A percentile compares a stretch with the other conserved stretches of the same genome.
These are phyloP conservation scores for Diaporthe humulicola DNA, from an alignment of 2,329 filamentous ascomycete species.

Conservation along the genomic window DNA sequence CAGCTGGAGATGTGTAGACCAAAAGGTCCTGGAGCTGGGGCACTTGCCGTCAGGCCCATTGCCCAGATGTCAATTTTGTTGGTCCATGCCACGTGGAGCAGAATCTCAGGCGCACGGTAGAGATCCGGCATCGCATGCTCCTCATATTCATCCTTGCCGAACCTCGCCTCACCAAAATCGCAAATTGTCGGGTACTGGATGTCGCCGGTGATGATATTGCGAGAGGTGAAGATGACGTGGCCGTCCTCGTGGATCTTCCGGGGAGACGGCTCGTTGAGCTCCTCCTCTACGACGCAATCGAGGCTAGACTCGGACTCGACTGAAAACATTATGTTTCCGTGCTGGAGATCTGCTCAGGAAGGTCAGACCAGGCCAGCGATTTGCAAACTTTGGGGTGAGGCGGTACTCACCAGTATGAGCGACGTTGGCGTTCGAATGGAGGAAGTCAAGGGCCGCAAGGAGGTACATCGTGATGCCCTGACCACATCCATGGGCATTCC, in stretches of 20 bases:
- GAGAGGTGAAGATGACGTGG: neutral
- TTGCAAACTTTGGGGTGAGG: neutral
- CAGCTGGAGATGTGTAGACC: too few species aligned
- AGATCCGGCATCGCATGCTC: neutral
- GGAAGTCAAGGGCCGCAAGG: neutral
- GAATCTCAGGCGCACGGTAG: neutral
- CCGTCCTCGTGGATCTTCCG: neutral
- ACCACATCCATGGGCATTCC: neutral
- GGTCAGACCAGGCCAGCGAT: neutral
- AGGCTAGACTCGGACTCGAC: neutral
- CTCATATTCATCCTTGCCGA: neutral
- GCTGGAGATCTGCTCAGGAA: neutral
- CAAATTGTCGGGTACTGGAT: neutral
- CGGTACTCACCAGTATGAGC: neutral
- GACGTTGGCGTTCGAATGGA: neutral
- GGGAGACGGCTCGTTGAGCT: neutral
- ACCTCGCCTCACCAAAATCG: neutral
- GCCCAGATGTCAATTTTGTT: neutral
- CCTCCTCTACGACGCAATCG: neutral
- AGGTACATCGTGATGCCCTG: neutral
- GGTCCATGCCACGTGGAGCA: neutral
- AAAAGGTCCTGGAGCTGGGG: too few species aligned
- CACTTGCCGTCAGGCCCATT: neutral
- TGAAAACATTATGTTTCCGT: neutral
- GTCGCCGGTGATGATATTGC: neutral